Conservation (phyloP, 176 grass and related monocot species). For the Thinopyrum elongatum region DNA sequence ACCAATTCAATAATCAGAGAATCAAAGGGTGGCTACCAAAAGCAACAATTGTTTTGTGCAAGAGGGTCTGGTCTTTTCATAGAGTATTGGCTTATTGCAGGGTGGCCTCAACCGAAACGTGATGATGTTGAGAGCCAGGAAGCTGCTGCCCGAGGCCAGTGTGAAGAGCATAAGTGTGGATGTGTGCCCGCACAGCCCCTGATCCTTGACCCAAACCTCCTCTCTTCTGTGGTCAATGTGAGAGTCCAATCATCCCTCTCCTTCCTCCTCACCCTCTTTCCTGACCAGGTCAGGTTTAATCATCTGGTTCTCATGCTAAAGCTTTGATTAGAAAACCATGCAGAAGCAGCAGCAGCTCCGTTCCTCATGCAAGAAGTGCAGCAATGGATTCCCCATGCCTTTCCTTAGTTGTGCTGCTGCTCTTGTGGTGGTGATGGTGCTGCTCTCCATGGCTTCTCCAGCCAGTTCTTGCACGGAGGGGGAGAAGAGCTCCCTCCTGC, state of each 20-base stretch:
- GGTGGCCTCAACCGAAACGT: conserved; percentile 3
- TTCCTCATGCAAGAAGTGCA: conserved; percentile 18
- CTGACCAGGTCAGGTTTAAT: neutral
- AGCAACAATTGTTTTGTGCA: neutral
- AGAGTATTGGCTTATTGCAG: neutral
- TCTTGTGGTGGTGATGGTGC: conserved; percentile 1
- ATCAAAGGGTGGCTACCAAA: conserved; percentile 8
- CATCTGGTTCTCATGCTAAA: too few relatives aligned
- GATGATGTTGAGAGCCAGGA: conserved; percentile 28
- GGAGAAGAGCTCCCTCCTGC: conserved; percentile 39
- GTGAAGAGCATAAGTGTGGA: conserved; percentile 21
- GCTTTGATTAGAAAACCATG: neutral
- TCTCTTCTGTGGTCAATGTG: neutral
- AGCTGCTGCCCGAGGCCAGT: conserved; percentile 22
- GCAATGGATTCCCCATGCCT: neutral
- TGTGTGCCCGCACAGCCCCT: neutral
- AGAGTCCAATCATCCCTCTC: neutral
- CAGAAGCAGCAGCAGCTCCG: neutral
- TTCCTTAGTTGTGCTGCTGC: neutral
- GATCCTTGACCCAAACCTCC: conserved; percentile 9
- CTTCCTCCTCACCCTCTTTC: neutral
- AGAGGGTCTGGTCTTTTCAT: conserved; percentile 16
- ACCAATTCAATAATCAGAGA: neutral
- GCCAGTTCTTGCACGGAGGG: conserved; percentile 23
- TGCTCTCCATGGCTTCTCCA: conserved; percentile 24